A percentile compares a stretch with the other conserved stretches of the same genome.
These are phyloP conservation scores for Hericium alpestre DNA, from an alignment of 768 basidiomycete species.

Conservation along the genomic window DNA sequence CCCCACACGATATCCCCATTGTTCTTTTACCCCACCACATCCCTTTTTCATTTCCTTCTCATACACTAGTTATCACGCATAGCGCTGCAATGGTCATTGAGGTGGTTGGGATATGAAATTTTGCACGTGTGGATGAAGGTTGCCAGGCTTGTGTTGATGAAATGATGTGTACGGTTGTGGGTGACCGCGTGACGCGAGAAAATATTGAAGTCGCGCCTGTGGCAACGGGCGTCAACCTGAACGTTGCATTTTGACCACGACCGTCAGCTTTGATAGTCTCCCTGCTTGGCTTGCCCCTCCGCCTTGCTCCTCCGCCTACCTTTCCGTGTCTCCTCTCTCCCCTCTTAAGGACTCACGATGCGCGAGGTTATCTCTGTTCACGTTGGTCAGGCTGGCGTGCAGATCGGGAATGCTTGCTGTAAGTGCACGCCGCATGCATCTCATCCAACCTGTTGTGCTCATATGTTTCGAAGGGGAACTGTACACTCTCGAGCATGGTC, in stretches of 20 bases:
- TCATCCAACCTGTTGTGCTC: slow-evolving; percentile 11
- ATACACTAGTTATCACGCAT: not conserved
- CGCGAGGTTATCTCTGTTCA: slow-evolving; percentile 94
- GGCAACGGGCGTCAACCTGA: not conserved
- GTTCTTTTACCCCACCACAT: slow-evolving; percentile 2
- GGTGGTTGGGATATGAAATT: not conserved
- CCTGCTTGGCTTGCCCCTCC: no score
- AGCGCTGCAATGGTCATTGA: not conserved
- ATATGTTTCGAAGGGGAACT: slow-evolving; percentile 67
- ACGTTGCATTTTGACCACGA: not conserved
- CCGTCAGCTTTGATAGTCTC: not conserved
- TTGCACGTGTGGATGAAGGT: not conserved
- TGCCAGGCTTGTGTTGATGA: not conserved
- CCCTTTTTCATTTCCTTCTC: slow-evolving; percentile 1
- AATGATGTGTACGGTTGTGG: not conserved
- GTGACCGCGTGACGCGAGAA: not conserved
- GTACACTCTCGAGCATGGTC: slow-evolving; percentile 95
- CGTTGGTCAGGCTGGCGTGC: slow-evolving; percentile 94
- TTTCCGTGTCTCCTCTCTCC: slow-evolving; percentile 9
- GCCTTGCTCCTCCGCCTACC: slow-evolving; percentile 1
- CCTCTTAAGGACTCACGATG: slow-evolving; percentile 31
- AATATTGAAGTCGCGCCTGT: not conserved
- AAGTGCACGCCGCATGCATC: slow-evolving; percentile 24
- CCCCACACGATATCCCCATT: not conserved
- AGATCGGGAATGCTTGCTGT: slow-evolving; percentile 96